Base-by-base conservation (phyloP, 2,329 filamentous ascomycete genomes). In the Claviceps maximensis region DNA sequence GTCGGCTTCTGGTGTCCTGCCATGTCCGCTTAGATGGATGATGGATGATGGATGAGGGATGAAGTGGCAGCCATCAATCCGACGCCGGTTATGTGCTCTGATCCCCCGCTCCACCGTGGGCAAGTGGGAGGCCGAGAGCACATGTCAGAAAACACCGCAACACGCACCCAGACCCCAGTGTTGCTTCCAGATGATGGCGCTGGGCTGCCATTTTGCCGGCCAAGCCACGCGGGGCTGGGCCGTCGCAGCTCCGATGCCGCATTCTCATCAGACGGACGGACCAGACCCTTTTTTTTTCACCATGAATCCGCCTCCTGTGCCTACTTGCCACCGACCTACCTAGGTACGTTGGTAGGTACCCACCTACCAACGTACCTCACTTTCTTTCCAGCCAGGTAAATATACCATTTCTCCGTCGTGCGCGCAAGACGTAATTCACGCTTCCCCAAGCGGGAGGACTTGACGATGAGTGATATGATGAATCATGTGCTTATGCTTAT, bases 61-160 rank as follows among this genome's bases (percentile, higher is more conserved):
- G 50, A 52, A 21, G 46, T 27, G 13, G 29, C 40, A 21, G 29
- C 51, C 23, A 25, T 46, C 47, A 47, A 41, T 33, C 40, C 41
- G 41, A 44, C 13, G 21, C 8, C 12, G 27, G 15, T 2, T 21
- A n/a, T 41, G n/a, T 2, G 40, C 8, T 41, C 40, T 41, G 33
- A 2, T 17, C 15, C 33, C 15, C 45, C 15, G 10, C 45, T 31
- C 45, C 45, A 33, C 12, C 45, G 8, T 27, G n/a, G 2, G 15
- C 10, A 33, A 36, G 29, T 47, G n/a, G 46, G 29, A 47, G 2
- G 19, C 21, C 10, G 21, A 23, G 55, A 57, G 58, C 58, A 59
- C 56, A 61, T 59, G 60, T 58, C 59, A 59, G 55, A 57, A 58
- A 59, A 58, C 52, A 58, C 49, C 59, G 54, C 58, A 58, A 47